Percentiles rank a stretch among this genome's conserved stretches.
These are phyloP conservation scores for Nissolia schottii DNA, from an alignment of 306 rosid genomes.

Conservation along the genomic window DNA sequence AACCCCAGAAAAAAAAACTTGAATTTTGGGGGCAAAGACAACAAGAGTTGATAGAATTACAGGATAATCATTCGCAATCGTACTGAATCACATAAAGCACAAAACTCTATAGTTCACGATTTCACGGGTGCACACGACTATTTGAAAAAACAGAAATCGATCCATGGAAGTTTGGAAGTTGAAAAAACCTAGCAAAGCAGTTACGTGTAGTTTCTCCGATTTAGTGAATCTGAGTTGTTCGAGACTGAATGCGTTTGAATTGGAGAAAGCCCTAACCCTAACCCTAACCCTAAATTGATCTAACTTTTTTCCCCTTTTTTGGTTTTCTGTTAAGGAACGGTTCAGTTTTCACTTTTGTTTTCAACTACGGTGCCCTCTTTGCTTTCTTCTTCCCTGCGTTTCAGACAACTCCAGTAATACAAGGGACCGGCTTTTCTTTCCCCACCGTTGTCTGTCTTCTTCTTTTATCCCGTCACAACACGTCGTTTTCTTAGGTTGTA, in stretches of 20 bases:
- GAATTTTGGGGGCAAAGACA: not conserved
- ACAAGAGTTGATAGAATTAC: not conserved
- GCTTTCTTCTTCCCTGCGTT: too few species aligned
- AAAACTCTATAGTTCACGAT: not conserved
- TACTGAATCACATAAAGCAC: not conserved
- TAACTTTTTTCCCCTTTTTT: not conserved
- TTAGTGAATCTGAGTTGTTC: conserved; percentile 3
- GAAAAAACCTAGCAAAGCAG: conserved; percentile 5
- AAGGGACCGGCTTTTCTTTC: too few species aligned
- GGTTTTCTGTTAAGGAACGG: not conserved
- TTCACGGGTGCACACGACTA: not conserved
- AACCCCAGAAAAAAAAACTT: not conserved
- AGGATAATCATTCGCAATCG: not conserved
- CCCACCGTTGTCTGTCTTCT: too few species aligned
- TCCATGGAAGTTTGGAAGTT: not conserved
- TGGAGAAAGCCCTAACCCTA: conserved; percentile 1
- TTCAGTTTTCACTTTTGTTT: not conserved
- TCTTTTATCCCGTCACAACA: too few species aligned
- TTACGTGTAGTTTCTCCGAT: not conserved
- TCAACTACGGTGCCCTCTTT: not conserved
- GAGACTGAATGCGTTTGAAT: not conserved
- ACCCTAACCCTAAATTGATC: conserved; percentile 12
- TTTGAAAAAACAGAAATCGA: not conserved
- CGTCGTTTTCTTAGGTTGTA: too few species aligned
- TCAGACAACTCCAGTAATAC: too few species aligned